A percentile compares a stretch with the other conserved stretches of the same genome.
Evolutionary conservation across 2,329 filamentous ascomycete genomes (phyloP).

Genomic region (Keithomyces neogunnii): DNA sequence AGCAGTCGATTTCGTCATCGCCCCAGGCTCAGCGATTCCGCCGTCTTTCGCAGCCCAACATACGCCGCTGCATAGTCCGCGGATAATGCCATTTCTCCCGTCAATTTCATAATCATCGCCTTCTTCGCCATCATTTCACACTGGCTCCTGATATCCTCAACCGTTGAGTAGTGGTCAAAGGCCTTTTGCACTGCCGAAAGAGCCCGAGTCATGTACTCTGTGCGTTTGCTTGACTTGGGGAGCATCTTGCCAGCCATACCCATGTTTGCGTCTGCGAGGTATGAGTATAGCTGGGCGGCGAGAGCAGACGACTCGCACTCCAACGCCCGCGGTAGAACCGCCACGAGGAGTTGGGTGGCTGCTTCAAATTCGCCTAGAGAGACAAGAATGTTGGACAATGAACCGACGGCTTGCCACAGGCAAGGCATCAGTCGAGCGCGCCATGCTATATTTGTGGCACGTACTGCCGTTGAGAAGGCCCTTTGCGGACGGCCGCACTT

Average conservation of each 20-base stretch:
- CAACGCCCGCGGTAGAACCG: slow-evolving; percentile 66
- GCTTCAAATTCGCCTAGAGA: slow-evolving; percentile 63
- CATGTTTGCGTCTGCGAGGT: slow-evolving; percentile 70
- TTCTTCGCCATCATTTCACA: slow-evolving; percentile 79
- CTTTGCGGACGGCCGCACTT: slow-evolving; percentile 61
- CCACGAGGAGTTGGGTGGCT: slow-evolving; percentile 54
- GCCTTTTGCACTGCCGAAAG: slow-evolving; percentile 54
- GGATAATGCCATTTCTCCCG: slow-evolving; percentile 54
- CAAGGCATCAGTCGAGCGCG: slow-evolving; percentile 58
- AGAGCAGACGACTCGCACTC: slow-evolving; percentile 59
- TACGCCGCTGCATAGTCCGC: slow-evolving; percentile 62
- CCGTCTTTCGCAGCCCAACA: slow-evolving; percentile 42
- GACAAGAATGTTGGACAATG: slow-evolving; percentile 60
- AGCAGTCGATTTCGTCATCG: slow-evolving; percentile 1
- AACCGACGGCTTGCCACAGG: slow-evolving; percentile 64
- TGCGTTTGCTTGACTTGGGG: slow-evolving; percentile 34
- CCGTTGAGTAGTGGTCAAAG: slow-evolving; percentile 53
- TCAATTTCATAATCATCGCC: slow-evolving; percentile 63
- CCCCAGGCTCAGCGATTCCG: slow-evolving; percentile 20
- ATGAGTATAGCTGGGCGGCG: slow-evolving; percentile 57
- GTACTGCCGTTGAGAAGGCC: slow-evolving; percentile 67
- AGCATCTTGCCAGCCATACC: slow-evolving; percentile 57
- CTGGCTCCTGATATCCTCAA: slow-evolving; percentile 59
- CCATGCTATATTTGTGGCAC: slow-evolving; percentile 67
- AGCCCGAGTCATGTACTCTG: slow-evolving; percentile 50